Evolutionary conservation across 83 land plant species (phyloP).

Genomic region (Thuja plicata): DNA sequence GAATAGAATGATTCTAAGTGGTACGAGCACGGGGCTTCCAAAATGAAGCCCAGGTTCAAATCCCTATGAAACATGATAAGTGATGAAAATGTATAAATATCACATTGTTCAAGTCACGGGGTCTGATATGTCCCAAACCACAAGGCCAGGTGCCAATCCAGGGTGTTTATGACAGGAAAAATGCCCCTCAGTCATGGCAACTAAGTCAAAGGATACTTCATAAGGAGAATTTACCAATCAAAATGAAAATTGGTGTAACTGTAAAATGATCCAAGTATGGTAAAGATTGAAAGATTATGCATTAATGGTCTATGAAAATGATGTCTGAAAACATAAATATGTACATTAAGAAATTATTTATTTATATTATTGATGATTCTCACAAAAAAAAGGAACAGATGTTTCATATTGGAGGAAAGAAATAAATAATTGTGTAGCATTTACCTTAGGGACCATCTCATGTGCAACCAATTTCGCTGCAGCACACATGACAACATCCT

Average conservation of each 20-base stretch:
- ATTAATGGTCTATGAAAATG: not conserved
- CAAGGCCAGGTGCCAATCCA: not conserved
- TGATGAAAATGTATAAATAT: not conserved
- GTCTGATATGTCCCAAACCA: not conserved
- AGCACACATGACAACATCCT: conserved; percentile 74
- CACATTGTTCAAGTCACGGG: not conserved
- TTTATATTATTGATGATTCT: not conserved
- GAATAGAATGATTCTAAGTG: not conserved
- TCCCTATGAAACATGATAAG: not conserved
- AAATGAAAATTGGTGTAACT: not conserved
- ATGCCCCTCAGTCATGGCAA: not conserved
- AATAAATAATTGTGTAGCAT: not conserved
- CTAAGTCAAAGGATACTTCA: not conserved
- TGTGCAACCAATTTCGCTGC: conserved; percentile 85
- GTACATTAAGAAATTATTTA: not conserved
- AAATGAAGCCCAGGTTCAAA: not conserved
- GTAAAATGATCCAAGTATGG: not conserved
- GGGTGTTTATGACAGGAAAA: not conserved
- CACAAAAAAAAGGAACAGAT: not conserved
- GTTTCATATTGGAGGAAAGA: not conserved
- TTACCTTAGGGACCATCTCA: conserved; percentile 80
- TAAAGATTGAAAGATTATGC: not conserved
- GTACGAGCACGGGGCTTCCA: not conserved
- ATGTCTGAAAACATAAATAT: not conserved
- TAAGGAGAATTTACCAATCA: not conserved